Evolutionary conservation across 176 grass and related monocot species (phyloP).

Genomic region (Aegilops umbellulata): DNA sequence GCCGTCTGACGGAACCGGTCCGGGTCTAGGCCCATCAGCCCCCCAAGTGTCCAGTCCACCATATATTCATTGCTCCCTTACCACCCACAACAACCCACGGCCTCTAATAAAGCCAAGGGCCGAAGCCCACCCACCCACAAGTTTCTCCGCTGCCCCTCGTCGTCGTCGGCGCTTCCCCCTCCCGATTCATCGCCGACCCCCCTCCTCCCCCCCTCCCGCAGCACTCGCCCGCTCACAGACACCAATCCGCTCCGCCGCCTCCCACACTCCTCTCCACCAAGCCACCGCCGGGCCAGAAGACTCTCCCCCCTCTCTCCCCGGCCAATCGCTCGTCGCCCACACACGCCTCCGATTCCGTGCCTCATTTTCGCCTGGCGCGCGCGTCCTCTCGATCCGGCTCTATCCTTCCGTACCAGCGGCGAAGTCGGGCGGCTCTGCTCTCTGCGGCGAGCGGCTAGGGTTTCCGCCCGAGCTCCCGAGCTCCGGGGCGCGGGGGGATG

Average conservation of each 20-base stretch:
- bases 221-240: background rate
- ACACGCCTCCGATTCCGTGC: background rate
- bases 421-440: background rate
- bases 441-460: background rate
- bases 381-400: background rate
- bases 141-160: background rate
- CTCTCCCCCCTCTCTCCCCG: background rate
- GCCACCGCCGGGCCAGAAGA: background rate
- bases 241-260: background rate
- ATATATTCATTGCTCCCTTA: background rate
- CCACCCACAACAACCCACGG: background rate
- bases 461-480: constrained; percentile 16
- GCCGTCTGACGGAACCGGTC: background rate
- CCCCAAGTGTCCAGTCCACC: background rate
- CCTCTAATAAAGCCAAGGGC: background rate
- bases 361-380: background rate
- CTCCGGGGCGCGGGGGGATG: constrained; percentile 25
- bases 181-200: background rate
- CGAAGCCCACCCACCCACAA: background rate
- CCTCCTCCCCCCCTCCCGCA: background rate
- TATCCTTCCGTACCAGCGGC: background rate
- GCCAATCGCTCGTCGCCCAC: background rate
- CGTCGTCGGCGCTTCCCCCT: background rate
- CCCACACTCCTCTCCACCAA: background rate
- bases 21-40: background rate